Evolutionary conservation across 306 rosid genomes (phyloP), one percentile per base, ranked within the genome.

Genomic region (Rosa lucieae): DNA sequence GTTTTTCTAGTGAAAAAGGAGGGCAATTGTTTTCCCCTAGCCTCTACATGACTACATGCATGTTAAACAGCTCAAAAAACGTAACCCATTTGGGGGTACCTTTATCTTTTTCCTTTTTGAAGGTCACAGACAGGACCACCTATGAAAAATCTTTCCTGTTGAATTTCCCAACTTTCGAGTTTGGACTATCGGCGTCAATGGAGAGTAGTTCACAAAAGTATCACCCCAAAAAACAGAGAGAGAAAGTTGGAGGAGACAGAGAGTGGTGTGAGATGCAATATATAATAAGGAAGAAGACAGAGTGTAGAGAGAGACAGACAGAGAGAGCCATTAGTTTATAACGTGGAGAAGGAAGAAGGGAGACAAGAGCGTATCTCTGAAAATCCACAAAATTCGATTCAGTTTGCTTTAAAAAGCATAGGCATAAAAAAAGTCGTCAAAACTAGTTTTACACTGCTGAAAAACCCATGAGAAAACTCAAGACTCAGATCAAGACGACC

Each of bases 331-430:
- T 17, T 77, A 77, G 74, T 48, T 76, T 76, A 70, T 68, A 75
- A 77, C 73, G 67, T 58, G 52, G 78, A 76, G 74, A 67, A 79
- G 76, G 29, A 67, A 47, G 6, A 42, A 3, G 53, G 88, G 87
- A 81, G 96, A 91, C 89, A 91, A 81, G 72, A 86, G 85, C 90
- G 90, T 89, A 89, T 92, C 97, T 82, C 70, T 81, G 87, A 89
- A 92, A 92, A 94, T 88, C 92, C 80, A 70, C 77, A 68, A 90
- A 86, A 87, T 82, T 89, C 88, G 92, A 86, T 89, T 86, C 74
- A 75, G 83, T 87, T 83, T 77, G 83, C 82, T 88, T 87, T 76
- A 80, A 85, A 81, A 80, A 85, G 59, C 69, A 81, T 29, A 51
- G 73, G 43, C 82, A 81, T 79, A 80, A 77, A 83, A 77, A 73